Evolutionary conservation across 1,284 basidiomycete species (phyloP).

Genomic region (Cutaneotrichosporon sp.): DNA sequence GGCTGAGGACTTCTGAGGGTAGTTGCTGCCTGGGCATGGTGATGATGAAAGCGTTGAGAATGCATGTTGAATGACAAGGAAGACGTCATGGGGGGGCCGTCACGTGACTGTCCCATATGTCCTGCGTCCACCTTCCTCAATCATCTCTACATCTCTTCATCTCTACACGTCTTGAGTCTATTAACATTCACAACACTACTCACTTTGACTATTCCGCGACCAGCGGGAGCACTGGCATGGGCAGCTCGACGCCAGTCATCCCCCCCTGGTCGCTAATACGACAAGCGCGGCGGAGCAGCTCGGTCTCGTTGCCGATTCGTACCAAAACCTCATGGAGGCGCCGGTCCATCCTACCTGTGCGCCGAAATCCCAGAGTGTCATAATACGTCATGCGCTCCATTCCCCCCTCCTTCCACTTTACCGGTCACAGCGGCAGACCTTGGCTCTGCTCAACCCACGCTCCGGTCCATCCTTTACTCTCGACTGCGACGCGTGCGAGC

Average conservation of each 20-base stretch:
- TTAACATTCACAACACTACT: no score
- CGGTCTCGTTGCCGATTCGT: neutral
- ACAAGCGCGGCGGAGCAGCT: neutral
- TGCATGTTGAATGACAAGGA: neutral
- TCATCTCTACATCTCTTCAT: no score
- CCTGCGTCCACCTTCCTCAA: no score
- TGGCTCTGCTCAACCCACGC: neutral
- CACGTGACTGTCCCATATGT: no score
- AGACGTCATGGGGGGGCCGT: neutral
- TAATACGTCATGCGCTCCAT: neutral
- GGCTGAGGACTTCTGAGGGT: neutral
- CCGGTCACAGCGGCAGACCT: neutral
- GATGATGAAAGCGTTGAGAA: neutral
- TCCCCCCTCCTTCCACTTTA: neutral
- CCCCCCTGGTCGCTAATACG: neutral
- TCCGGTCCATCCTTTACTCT: neutral
- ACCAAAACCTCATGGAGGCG: neutral
- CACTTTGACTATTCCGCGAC: no score
- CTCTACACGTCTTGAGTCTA: no score
- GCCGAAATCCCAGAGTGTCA: neutral
- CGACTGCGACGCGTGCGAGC: neutral
- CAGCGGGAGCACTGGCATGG: neutral
- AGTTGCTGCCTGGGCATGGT: neutral
- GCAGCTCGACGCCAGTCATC: neutral
- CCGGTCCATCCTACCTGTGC: neutral